Conservation (phyloP, 2,329 filamentous ascomycete genomes). For the Fonsecaea pedrosoi region DNA sequence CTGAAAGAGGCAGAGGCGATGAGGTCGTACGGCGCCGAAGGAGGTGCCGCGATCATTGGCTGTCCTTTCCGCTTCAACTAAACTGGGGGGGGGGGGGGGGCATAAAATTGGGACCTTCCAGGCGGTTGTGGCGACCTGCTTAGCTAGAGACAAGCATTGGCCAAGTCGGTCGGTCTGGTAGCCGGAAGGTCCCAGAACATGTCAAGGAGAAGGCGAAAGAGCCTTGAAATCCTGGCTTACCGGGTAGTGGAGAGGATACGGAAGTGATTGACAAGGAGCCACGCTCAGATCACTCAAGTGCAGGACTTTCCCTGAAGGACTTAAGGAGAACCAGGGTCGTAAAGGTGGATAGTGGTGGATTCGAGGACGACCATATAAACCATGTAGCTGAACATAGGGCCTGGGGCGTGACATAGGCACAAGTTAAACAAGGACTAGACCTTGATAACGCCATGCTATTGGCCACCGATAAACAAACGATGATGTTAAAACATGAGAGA, state of each 20-base stretch:
- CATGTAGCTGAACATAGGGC: not conserved
- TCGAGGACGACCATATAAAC: not conserved
- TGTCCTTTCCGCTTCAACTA: slow-evolving; percentile 6
- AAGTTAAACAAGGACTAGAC: not conserved
- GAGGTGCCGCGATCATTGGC: slow-evolving; percentile 4
- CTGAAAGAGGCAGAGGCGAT: slow-evolving; percentile 3
- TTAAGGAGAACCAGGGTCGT: not conserved
- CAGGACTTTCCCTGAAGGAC: not conserved
- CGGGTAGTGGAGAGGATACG: not conserved
- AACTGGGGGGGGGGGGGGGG: not conserved
- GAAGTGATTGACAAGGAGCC: not conserved
- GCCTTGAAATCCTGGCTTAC: not conserved
- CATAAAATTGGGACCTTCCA: not conserved
- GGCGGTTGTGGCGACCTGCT: not conserved
- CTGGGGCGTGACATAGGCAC: not conserved
- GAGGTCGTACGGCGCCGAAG: not conserved
- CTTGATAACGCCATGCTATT: not conserved
- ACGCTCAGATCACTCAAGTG: not conserved
- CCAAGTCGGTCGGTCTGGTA: not conserved
- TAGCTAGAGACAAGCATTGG: not conserved
- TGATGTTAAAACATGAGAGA: not conserved
- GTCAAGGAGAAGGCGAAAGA: not conserved
- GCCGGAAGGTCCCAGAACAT: not conserved
- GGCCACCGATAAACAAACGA: not conserved
- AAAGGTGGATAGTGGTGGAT: not conserved